Percentiles rank a stretch among this genome's conserved stretches.
Conservation (phyloP, 2,329 filamentous ascomycete genomes). For the Pochonia chlamydosporia region DNA sequence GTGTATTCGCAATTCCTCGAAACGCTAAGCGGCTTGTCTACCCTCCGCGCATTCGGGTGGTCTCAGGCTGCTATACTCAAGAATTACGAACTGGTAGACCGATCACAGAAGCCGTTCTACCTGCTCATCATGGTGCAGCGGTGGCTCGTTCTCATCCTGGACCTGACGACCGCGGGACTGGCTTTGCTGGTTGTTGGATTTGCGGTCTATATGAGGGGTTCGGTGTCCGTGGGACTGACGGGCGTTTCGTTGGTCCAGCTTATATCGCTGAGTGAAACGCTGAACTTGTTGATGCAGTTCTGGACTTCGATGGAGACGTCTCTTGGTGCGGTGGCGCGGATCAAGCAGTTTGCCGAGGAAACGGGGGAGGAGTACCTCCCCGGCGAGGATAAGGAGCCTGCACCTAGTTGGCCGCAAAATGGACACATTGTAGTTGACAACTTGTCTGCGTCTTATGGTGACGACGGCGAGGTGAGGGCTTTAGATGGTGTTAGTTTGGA, state of each 20-base stretch:
- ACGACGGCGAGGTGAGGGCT: slow-evolving; percentile 11
- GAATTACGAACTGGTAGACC: slow-evolving; percentile 43
- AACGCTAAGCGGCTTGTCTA: slow-evolving; percentile 39
- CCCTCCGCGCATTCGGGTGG: slow-evolving; percentile 50
- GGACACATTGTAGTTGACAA: slow-evolving; percentile 19
- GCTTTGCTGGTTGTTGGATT: slow-evolving; percentile 42
- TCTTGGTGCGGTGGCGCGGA: slow-evolving; percentile 27
- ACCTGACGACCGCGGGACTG: slow-evolving; percentile 40
- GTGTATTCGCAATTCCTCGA: slow-evolving; percentile 38
- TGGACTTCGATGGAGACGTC: slow-evolving; percentile 34
- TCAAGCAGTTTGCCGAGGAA: slow-evolving; percentile 25
- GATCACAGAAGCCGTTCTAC: slow-evolving; percentile 52
- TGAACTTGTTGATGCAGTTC: slow-evolving; percentile 28
- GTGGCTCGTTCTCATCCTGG: slow-evolving; percentile 48
- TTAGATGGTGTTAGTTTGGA: slow-evolving; percentile 17
- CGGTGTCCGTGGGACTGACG: slow-evolving; percentile 23
- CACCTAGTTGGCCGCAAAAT: slow-evolving; percentile 22
- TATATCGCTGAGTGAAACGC: slow-evolving; percentile 25
- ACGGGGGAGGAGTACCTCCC: slow-evolving; percentile 9
- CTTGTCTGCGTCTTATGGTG: slow-evolving; percentile 17
- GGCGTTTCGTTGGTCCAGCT: slow-evolving; percentile 27
- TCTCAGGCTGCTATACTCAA: slow-evolving; percentile 29
- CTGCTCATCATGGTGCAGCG: slow-evolving; percentile 50
- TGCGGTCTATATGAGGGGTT: slow-evolving; percentile 27
- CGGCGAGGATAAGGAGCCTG: slow-evolving; percentile 13